A percentile compares a stretch with the other conserved stretches of the same genome.
Evolutionary conservation across 352 stramenopile species (phyloP).

Genomic region (Pythium sukuiense): DNA sequence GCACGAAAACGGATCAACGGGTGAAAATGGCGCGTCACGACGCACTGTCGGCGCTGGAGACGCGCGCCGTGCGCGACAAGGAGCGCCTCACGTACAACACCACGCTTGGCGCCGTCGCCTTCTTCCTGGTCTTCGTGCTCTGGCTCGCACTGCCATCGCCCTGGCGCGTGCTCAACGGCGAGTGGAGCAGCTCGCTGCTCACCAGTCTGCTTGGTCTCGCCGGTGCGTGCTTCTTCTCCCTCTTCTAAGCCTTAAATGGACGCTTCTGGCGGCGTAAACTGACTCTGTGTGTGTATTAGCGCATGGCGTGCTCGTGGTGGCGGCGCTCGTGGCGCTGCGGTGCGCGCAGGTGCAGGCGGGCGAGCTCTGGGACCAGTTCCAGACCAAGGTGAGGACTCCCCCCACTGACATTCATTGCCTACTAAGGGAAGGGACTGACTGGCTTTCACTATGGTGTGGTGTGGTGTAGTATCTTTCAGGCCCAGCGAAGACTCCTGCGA

Average conservation of each 20-base stretch:
- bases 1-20: neutral
- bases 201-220: constrained; percentile 56
- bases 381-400: constrained; percentile 37
- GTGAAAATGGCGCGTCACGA: constrained; percentile 25
- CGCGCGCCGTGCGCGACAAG: constrained; percentile 61
- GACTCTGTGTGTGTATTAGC: constrained; percentile 28
- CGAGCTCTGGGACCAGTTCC: constrained; percentile 64
- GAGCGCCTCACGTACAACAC: constrained; percentile 61
- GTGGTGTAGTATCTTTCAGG: neutral
- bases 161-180: constrained; percentile 72
- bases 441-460: neutral
- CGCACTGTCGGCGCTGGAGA: constrained; percentile 61
- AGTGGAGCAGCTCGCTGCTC: constrained; percentile 52
- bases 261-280: neutral
- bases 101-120: constrained; percentile 44
- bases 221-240: constrained; percentile 28
- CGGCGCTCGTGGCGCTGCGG: constrained; percentile 52
- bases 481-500: neutral
- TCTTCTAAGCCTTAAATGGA: neutral
- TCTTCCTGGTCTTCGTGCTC: constrained; percentile 42
- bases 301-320: constrained; percentile 54
- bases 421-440: too few species aligned
- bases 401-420: neutral
- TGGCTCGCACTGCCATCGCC: constrained; percentile 58
- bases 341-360: constrained; percentile 66